These are phyloP conservation scores for Colletotrichum sp. DNA, from an alignment of 2,329 filamentous ascomycete species.

Conservation along the genomic window DNA sequence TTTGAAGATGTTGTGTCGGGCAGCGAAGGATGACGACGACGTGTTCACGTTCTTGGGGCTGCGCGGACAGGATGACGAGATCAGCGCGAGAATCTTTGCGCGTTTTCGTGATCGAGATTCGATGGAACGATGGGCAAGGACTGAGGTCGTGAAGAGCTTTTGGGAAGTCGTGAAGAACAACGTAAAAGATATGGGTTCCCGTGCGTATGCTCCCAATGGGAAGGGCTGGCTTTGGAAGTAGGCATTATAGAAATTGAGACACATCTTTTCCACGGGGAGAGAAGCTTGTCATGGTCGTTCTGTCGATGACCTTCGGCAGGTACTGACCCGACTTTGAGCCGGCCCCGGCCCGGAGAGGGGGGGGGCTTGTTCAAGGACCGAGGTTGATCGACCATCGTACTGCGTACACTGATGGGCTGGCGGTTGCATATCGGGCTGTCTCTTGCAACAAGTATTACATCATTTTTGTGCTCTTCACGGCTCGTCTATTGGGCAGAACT, in stretches of 20 bases:
- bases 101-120: slow-evolving; percentile 25
- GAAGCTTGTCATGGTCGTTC: background rate
- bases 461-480: accelerated
- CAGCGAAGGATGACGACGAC: slow-evolving; percentile 23
- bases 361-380: background rate
- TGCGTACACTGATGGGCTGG: background rate
- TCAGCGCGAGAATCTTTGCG: slow-evolving; percentile 25
- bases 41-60: slow-evolving; percentile 26
- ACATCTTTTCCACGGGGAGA: background rate
- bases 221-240: slow-evolving; percentile 31
- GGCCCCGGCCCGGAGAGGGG: no score
- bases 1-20: slow-evolving; percentile 19
- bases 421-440: background rate
- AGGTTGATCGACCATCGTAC: background rate
- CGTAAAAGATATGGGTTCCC: slow-evolving; percentile 23
- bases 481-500: background rate
- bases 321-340: background rate
- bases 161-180: slow-evolving; percentile 25
- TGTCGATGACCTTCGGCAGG: accelerated
- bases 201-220: slow-evolving; percentile 25
- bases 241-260: background rate
- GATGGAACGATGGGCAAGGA: slow-evolving; percentile 24
- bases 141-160: slow-evolving; percentile 22
- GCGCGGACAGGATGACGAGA: slow-evolving; percentile 26
- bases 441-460: background rate